Evolutionary conservation across 257 asterid species (phyloP), one percentile per base, ranked within the genome.

Genomic region (Thymus quinquecostatus): DNA sequence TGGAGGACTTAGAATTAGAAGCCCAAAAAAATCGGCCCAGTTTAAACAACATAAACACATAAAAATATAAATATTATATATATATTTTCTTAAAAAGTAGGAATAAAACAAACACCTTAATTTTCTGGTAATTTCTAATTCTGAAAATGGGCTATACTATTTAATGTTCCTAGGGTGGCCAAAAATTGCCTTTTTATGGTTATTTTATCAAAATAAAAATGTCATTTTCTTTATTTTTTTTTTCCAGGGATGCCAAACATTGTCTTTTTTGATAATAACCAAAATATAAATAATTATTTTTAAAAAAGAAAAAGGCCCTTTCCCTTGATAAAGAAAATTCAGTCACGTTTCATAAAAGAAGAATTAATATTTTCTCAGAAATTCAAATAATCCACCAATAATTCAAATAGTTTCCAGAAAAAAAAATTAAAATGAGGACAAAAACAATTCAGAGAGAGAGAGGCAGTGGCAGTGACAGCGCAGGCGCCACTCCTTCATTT

Each of bases 401-500:
- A 41, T 63, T 6, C 1, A 40, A 61, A 62, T 0, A 0, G 1
- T 14, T 9, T 0, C 9, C 7, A 40, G 21, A 44, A 43, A 62
- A 9, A 41, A 44, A 43, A 62, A 9, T 3, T 28, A 8, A 47
- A 65, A 33, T 11, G 43, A 11, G 55, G 55, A 12, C 44, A 47
- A 64, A 44, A 21, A 21, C 21, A 10, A 64, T 43, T 63, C 69
- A 64, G 68, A 63, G 41, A 29, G 21, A 51, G 41, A 34, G 38
- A 7, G 3, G 5, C 40, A 38, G 6, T 7, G 6, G 55, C 68
- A 64, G 57, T 56, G 43, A 44, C 69, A 64, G 69, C 34, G 69
- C 40, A 21, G 53, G 34, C 34, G n/a, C 67, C 38, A 43, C 58
- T 45, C 28, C 43, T 12, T 65, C 69, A 65, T 65, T 65, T 30